Base-by-base conservation (phyloP, 306 rosid species). In the Betula pendula region DNA sequence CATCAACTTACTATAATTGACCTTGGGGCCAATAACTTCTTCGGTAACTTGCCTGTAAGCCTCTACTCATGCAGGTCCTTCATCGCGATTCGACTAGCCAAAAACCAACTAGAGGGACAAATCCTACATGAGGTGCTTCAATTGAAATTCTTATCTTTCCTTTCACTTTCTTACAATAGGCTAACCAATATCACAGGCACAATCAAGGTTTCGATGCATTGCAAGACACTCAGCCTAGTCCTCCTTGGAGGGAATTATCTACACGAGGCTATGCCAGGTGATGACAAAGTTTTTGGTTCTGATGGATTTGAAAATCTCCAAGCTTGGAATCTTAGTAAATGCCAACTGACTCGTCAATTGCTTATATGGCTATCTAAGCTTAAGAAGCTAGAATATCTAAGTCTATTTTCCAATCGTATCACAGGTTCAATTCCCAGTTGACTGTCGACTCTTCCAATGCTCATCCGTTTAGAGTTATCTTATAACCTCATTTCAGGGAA, bases 291-390 rank as follows among this genome's bases (percentile, higher is more conserved):
- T 42, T 15, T 33, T 25, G 40, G 20, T 5, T 16, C 68, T 12
- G 22, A 62, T 33, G 72, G 62, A 27, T 75, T 63, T 31, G n/a
- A 60, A 63, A 31, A 33, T 22, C 60, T 75, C 16, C 31, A 16
- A 20, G 3, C 62, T 6, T 27, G 62, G 20, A 44, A 1, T 75
- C 52, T 27, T 27, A 16, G 50, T 43, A 3, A 6, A 2, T 60
- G 48, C 16, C 16, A 11, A 11, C 0, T 74, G 9, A 24, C 56
- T 0, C 56, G 70, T 40, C 24, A 58, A n/a, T 1, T 58, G 14
- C 77, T 55, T 42, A 16, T 20, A 38, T 73, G 77, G 77, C 4
- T 73, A 19, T 38, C 33, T 14, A 42, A 15, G 40, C 69, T 73
- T 6, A 42, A 73, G 16, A 73, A 43, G 22, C 77, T 73, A 4